These are phyloP conservation scores for Logfia minima DNA, from an alignment of 129 eudicot species.

Conservation along the genomic window DNA sequence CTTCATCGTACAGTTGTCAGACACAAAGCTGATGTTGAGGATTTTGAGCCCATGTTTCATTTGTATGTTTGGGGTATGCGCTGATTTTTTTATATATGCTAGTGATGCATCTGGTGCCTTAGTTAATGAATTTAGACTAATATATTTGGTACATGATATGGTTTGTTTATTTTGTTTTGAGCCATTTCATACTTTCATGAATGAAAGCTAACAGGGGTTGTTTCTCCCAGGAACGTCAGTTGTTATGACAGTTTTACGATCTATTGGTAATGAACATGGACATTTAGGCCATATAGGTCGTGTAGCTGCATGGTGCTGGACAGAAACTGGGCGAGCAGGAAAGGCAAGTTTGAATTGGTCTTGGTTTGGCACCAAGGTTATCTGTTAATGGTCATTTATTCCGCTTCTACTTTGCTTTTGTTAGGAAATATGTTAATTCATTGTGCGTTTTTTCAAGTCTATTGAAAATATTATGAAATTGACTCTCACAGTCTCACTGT, in stretches of 20 bases:
- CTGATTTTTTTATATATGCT: not conserved
- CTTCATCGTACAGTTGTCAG: slow-evolving; percentile 96
- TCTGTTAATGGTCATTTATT: slow-evolving; percentile 4
- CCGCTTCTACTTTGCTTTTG: slow-evolving; percentile 5
- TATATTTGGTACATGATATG: slow-evolving; percentile 2
- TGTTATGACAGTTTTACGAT: slow-evolving; percentile 84
- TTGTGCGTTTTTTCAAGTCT: not conserved
- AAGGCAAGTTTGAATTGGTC: slow-evolving; percentile 62
- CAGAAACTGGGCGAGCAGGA: slow-evolving; percentile 90
- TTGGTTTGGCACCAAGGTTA: slow-evolving; percentile 15
- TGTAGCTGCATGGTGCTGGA: slow-evolving; percentile 95
- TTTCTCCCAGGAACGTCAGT: slow-evolving; percentile 71
- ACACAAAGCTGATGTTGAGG: slow-evolving; percentile 96
- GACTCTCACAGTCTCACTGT: not conserved
- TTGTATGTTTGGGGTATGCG: slow-evolving; percentile 96
- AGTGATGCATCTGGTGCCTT: slow-evolving; percentile 4
- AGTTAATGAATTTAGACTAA: not conserved
- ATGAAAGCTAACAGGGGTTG: slow-evolving; percentile 3
- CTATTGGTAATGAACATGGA: slow-evolving; percentile 85
- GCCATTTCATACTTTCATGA: slow-evolving; percentile 10
- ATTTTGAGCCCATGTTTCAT: slow-evolving; percentile 97
- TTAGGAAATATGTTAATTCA: slow-evolving; percentile 3
- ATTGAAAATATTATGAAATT: slow-evolving; percentile 11
- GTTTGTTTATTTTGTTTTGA: slow-evolving; percentile 20
- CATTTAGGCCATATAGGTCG: slow-evolving; percentile 81